Evolutionary conservation across 1,139 yeast species (phyloP).

Genomic region (Kurtzmaniella quercitrusa): DNA sequence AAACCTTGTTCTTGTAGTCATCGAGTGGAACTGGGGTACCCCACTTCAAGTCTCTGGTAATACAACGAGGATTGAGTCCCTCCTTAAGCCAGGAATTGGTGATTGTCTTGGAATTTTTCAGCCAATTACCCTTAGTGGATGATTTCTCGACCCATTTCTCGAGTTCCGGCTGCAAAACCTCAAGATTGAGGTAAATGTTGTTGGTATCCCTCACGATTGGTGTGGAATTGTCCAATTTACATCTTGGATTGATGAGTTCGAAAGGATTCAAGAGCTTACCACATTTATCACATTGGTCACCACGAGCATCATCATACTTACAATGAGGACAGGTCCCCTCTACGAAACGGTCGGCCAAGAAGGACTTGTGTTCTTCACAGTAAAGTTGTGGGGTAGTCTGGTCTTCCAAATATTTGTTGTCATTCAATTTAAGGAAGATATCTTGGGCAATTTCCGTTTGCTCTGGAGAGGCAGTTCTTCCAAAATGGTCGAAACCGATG

Average conservation of each 20-base stretch:
- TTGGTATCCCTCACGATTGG: slow-evolving; percentile 81
- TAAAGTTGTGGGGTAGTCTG: slow-evolving; percentile 84
- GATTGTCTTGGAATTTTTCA: slow-evolving; percentile 82
- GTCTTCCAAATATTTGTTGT: slow-evolving; percentile 79
- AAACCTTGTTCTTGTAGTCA: slow-evolving; percentile 77
- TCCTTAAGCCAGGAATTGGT: slow-evolving; percentile 92
- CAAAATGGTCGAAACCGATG: slow-evolving; percentile 89
- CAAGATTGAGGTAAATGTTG: slow-evolving; percentile 78
- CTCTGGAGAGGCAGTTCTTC: slow-evolving; percentile 87
- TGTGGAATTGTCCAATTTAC: slow-evolving; percentile 81
- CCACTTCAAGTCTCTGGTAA: slow-evolving; percentile 96
- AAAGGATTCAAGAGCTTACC: slow-evolving; percentile 86
- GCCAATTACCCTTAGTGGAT: slow-evolving; percentile 77
- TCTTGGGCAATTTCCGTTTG: slow-evolving; percentile 97
- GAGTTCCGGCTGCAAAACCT: slow-evolving; percentile 74
- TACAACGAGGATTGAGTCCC: slow-evolving; percentile 92
- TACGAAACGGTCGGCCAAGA: slow-evolving; percentile 92
- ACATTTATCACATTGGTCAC: slow-evolving; percentile 98
- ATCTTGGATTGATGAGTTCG: slow-evolving; percentile 89
- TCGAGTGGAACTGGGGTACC: slow-evolving; percentile 96
- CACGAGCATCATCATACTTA: slow-evolving; percentile 93
- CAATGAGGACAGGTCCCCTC: slow-evolving; percentile 98
- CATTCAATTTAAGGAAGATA: slow-evolving; percentile 68
- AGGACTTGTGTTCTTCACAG: slow-evolving; percentile 87
- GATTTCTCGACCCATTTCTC: slow-evolving; percentile 69